Percentiles rank a stretch among this genome's conserved stretches.
These are phyloP conservation scores for Fusarium lateritium DNA, from an alignment of 2,329 filamentous ascomycete genomes.

Conservation along the genomic window DNA sequence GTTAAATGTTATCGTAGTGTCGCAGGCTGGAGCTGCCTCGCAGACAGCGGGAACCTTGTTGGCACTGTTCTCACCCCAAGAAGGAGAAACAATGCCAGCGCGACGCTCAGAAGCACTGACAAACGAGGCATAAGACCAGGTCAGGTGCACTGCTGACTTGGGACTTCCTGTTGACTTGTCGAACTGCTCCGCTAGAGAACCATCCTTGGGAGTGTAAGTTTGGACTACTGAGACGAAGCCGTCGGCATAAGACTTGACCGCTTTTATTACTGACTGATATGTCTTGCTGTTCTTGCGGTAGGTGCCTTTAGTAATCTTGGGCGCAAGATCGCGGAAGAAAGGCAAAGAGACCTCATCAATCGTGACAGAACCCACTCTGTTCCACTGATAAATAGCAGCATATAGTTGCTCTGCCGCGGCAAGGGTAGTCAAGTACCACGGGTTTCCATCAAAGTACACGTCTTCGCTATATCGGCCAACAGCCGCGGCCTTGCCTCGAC, in stretches of 20 bases:
- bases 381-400: conserved; percentile 79
- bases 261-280: conserved; percentile 23
- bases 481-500: conserved; percentile 69
- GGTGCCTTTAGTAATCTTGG: conserved; percentile 22
- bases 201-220: conserved; percentile 72
- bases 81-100: conserved; percentile 64
- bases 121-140: conserved; percentile 80
- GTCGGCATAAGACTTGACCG: conserved; percentile 29
- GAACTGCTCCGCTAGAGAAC: conserved; percentile 77
- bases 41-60: conserved; percentile 40
- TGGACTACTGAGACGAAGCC: conserved; percentile 62
- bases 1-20: conserved; percentile 45
- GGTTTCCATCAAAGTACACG: conserved; percentile 80
- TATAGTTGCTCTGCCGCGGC: conserved; percentile 84
- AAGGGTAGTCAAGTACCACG: conserved; percentile 81
- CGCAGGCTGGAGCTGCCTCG: conserved; percentile 43
- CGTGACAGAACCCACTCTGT: conserved; percentile 70
- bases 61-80: conserved; percentile 61
- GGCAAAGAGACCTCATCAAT: conserved; percentile 41
- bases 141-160: conserved; percentile 76
- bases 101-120: conserved; percentile 71
- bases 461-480: conserved; percentile 79
- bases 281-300: conserved; percentile 23
- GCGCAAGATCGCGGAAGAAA: conserved; percentile 28
- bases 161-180: conserved; percentile 65